A percentile compares a stretch with the other conserved stretches of the same genome.
Evolutionary conservation across 148 eudicot genomes (phyloP).

Genomic region (Amaranthus palmeri): DNA sequence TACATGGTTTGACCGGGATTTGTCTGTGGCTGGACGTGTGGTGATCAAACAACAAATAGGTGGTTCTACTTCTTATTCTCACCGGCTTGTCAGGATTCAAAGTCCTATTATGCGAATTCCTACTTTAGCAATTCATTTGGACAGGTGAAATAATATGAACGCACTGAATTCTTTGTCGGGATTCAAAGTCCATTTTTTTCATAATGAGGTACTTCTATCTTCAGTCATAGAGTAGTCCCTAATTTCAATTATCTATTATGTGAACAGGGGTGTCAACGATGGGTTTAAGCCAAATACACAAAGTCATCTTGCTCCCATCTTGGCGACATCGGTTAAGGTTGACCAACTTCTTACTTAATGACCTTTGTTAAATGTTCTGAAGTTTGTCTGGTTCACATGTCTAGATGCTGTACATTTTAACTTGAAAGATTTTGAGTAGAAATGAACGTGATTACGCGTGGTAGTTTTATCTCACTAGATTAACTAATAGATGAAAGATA

Average conservation of each 20-base stretch:
- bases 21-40: slow-evolving; percentile 86
- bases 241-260: not conserved
- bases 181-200: not conserved
- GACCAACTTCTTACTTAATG: not conserved
- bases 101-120: slow-evolving; percentile 97
- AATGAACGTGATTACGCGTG: not conserved
- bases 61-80: slow-evolving; percentile 54
- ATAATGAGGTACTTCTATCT: not conserved
- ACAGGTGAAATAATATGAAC: slow-evolving; percentile 48
- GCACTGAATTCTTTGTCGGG: not conserved
- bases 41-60: slow-evolving; percentile 61
- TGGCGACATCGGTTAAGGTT: slow-evolving; percentile 94
- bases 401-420: not conserved
- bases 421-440: not conserved
- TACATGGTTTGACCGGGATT: slow-evolving; percentile 97
- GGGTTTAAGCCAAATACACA: slow-evolving; percentile 90
- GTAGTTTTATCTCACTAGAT: not conserved
- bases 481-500: not conserved
- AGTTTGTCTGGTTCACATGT: slow-evolving; percentile 4
- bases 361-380: not conserved
- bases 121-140: slow-evolving; percentile 93
- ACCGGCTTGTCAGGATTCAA: slow-evolving; percentile 68
- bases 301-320: slow-evolving; percentile 79
- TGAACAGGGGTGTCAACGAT: slow-evolving; percentile 60
- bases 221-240: not conserved